Base-by-base conservation (phyloP, 2,329 filamentous ascomycete genomes). In the Bipolaris oryzae region DNA sequence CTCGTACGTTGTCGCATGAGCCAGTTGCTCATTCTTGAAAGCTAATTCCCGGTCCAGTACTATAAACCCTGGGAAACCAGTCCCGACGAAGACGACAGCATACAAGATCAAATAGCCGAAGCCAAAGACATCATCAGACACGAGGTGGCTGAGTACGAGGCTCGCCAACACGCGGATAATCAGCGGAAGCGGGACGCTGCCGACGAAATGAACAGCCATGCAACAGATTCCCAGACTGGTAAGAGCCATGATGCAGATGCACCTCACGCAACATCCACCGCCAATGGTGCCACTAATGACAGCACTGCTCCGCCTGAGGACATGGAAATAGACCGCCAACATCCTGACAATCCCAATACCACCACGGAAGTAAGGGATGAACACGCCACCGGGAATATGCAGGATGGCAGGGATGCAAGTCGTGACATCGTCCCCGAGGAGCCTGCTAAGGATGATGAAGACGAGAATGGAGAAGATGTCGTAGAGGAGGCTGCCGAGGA, bases 41-140 rank as follows among this genome's bases (percentile, higher is more conserved):
- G 75, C 67, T 63, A 48, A 77, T 37, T 37, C 18, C 35, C 11
- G 11, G 9, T 49, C 39, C 62, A 96, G 92, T 94, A 89, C 75
- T 97, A 95, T 76, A 87, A 89, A 43, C 94, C 94, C 0, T 96
- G 90, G 89, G 87, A 92, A 66, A 81, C 90, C 53, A 86, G 85
- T 31, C 74, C 80, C 5, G 82, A 85, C 42, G 89, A 97, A 73
- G 86, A 93, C 74, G 84, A 86, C 5, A 81, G 76, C 10, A 90
- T 97, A 71, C 83, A 87, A 43, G 79, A 83, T 4, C 93, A 96
- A 74, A 81, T 91, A 25, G 80, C 83, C 44, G 85, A 89, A 50
- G 85, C 84, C 15, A 84, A 92, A 73, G 81, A 79, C 1, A 80
- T 74, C 6, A 86, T 96, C 62, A 82, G 85, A 16, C 81, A 79